Base-by-base conservation (phyloP, 768 basidiomycete genomes). In the Tricholoma sp. region DNA sequence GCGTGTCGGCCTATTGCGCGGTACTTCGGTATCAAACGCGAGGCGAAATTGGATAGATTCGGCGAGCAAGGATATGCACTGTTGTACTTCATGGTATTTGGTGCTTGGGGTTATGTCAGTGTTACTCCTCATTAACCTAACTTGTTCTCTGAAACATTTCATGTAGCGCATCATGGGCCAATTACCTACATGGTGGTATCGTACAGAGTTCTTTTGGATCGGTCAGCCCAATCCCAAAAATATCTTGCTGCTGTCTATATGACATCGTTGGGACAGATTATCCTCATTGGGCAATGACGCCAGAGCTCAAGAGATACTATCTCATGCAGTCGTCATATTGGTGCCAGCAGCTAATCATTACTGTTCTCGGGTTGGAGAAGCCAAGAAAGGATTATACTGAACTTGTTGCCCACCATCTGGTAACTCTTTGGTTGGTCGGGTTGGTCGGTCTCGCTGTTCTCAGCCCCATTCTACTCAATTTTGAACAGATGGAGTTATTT, bases 351-450 rank as follows among this genome's bases (percentile, higher is more conserved):
- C 79, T 95, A 59, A 72, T 98, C 18, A 86, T 99, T 16, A 80
- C 98, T 7, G 74, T 89, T 2, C 80, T 95, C 11, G 76, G 85
- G 47, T 80, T 99, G 12, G 97, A 99, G 73, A 98, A 97, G 69
- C 96, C 97, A 0, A 83, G 97, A 51, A 93, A 90, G 69, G 97
- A 99, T 69, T 94, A 88, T 68, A 64, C 69, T 18, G 96, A 98
- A 70, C 83, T 98, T 14, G 82, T 97, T 18, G 81, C 81, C 0
- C 97, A 99, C 69, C 97, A 99, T 68, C 64, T 94, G 43, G 92
- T 98, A 52, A 98, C 97, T 0, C 78, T 98, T 11, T 99, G 94
- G 94, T 79, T 98, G 22, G 82, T 98, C 35, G 87, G 93, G 85
- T 97, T 74, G 43, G 79, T 67, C 37, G 19, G 41, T 31, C 35